A percentile compares a stretch with the other conserved stretches of the same genome.
Evolutionary conservation across 495 filamentous ascomycete species (phyloP).

Genomic region (Penicillium manginii): DNA sequence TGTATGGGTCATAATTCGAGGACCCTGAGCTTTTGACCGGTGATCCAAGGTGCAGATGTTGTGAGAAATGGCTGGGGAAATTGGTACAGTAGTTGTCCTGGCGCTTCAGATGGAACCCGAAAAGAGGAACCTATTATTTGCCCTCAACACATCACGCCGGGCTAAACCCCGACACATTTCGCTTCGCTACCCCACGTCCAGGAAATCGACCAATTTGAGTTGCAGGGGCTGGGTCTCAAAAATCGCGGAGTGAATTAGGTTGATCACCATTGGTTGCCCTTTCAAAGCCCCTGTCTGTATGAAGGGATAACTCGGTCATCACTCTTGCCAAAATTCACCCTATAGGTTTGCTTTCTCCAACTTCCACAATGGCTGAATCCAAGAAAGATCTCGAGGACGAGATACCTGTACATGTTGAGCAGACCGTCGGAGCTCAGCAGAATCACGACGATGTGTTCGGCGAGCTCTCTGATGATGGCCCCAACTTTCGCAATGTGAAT

Average conservation of each 20-base stretch:
- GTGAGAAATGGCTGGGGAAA: too few relatives aligned
- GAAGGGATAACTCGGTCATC: background rate
- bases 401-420: background rate
- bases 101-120: background rate
- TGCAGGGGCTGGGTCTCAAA: background rate
- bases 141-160: background rate
- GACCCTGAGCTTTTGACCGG: too few relatives aligned
- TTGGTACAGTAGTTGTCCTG: too few relatives aligned
- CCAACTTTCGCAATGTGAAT: background rate
- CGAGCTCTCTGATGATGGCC: background rate
- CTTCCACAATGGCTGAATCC: background rate
- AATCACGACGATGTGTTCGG: slow-evolving; percentile 1
- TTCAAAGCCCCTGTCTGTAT: background rate
- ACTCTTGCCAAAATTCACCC: background rate
- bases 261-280: background rate
- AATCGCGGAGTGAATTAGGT: background rate
- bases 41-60: too few relatives aligned
- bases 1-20: too few relatives aligned
- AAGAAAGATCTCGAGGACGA: background rate
- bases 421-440: background rate
- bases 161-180: background rate
- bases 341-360: background rate
- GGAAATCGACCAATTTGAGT: background rate
- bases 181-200: background rate
- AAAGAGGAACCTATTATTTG: background rate